These are phyloP conservation scores for Cercophora samala DNA, from an alignment of 495 filamentous ascomycete species.

Conservation along the genomic window DNA sequence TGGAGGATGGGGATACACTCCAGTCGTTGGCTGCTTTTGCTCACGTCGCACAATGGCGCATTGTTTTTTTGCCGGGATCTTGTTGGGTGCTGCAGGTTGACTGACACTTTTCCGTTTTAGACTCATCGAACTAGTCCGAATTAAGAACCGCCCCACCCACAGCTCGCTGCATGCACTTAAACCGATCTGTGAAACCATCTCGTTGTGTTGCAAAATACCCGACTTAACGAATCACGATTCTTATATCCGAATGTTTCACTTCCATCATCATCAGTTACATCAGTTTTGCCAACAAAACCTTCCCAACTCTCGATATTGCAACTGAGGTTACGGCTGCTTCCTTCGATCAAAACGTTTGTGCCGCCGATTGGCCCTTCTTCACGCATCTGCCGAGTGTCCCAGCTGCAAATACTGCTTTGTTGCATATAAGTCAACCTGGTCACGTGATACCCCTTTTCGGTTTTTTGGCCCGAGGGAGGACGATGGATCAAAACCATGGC, in stretches of 20 bases:
- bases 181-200: neutral
- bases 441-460: slow-evolving; percentile 27
- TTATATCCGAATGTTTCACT: neutral
- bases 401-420: neutral
- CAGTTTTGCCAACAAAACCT: no score
- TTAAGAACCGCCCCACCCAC: slow-evolving; percentile 12
- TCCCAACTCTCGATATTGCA: neutral
- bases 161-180: neutral
- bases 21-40: neutral
- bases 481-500: slow-evolving; percentile 30
- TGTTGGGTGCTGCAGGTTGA: slow-evolving; percentile 12
- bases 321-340: neutral
- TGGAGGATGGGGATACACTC: neutral
- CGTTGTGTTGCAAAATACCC: neutral
- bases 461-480: neutral
- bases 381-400: neutral
- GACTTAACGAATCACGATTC: neutral
- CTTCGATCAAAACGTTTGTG: neutral
- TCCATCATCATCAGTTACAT: neutral
- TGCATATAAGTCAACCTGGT: neutral
- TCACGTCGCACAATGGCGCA: slow-evolving; percentile 5
- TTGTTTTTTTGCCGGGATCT: neutral
- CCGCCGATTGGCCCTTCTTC: neutral
- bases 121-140: slow-evolving; percentile 18
- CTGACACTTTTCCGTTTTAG: slow-evolving; percentile 8